Evolutionary conservation across 1,284 basidiomycete genomes (phyloP), one percentile per base, ranked within the genome.

Genomic region (Microbotryum intermedium): DNA sequence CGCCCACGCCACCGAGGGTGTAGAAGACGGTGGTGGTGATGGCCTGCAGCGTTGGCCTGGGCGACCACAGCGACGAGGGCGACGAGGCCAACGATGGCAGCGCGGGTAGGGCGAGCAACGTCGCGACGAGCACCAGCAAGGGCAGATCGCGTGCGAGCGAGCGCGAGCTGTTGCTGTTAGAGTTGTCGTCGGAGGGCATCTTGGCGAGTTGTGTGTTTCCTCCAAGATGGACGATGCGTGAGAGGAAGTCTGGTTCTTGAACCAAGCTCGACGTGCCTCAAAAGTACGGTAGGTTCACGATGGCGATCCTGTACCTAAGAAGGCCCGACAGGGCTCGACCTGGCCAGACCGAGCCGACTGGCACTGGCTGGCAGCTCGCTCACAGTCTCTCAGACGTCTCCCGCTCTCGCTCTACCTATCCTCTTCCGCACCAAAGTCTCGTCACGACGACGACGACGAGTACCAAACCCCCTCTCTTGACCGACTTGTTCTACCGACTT

Each of bases 1-100:
- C 42, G 10, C 51, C 49, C 4, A 53, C 44, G 5, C 47, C 53
- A 1, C 55, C 60, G 13, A 52, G n/a, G 7, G 26, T 50, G 57
- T 49, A 25, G 25, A 30, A 42, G 28, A 54, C 28, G 1, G 64
- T 58, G 18, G 34, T 30, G 18, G 49, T 28, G 18, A 50, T 21
- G 2, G 58, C 23, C 29, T 47, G 50, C 34, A 39, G 34, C 34
- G 13, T 39, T 16, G 34, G 34, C 34, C 18, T 39, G 34, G 34
- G 34, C 13, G 34, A 39, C 34, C 34, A 39, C 34, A 39, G 34
- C 34, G 34, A 39, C 11, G 34, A 39, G 13, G 34, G 34, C 34
- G 2, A 44, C 21, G 16, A 65, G 43, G 42, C 50, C 47, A 29
- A 58, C 48, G 20, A 46, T 59, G 57, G 39, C 26, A 20, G 23